phyloP scores from a whole-genome alignment of 2,329 filamentous ascomycete genomes.

The Cytospora chrysosperma region DNA sequence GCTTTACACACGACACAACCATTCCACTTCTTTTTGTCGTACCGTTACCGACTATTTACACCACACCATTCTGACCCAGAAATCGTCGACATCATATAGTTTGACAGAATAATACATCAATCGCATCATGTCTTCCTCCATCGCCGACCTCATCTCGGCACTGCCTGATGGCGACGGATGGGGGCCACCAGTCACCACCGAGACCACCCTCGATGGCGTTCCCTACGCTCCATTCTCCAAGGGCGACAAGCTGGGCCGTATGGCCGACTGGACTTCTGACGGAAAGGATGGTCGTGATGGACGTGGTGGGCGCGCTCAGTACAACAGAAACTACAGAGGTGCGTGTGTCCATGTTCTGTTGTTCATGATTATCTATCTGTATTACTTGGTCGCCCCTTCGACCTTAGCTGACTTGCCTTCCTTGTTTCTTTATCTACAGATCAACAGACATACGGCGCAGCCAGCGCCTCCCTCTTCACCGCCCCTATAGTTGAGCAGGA shows the following conservation, averaged over 20 bases:
- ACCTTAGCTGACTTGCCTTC: neutral
- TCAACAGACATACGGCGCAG: conserved; percentile 94
- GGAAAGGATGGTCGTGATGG: conserved; percentile 76
- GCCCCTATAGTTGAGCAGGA: conserved; percentile 84
- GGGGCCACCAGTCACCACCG: conserved; percentile 79
- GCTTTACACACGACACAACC: conserved; percentile 1
- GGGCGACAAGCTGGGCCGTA: conserved; percentile 96
- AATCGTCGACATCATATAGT: no score
- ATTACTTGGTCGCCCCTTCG: neutral
- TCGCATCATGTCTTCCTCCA: conserved; percentile 32
- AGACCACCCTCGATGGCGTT: conserved; percentile 90
- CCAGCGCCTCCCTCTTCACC: conserved; percentile 81
- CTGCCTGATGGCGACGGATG: conserved; percentile 77
- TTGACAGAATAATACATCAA: conserved; percentile 17
- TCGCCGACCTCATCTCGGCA: conserved; percentile 64
- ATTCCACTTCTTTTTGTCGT: neutral
- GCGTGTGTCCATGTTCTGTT: conserved; percentile 33
- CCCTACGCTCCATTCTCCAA: conserved; percentile 98
- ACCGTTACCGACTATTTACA: neutral
- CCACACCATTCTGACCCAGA: no score
- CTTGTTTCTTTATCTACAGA: conserved; percentile 52
- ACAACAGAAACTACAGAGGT: conserved; percentile 94
- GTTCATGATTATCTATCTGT: neutral
- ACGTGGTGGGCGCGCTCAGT: conserved; percentile 78
- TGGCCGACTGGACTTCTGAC: conserved; percentile 97